Evolutionary conservation across 2,329 filamentous ascomycete genomes (phyloP).

Genomic region (Zymoseptoria ardabiliae): DNA sequence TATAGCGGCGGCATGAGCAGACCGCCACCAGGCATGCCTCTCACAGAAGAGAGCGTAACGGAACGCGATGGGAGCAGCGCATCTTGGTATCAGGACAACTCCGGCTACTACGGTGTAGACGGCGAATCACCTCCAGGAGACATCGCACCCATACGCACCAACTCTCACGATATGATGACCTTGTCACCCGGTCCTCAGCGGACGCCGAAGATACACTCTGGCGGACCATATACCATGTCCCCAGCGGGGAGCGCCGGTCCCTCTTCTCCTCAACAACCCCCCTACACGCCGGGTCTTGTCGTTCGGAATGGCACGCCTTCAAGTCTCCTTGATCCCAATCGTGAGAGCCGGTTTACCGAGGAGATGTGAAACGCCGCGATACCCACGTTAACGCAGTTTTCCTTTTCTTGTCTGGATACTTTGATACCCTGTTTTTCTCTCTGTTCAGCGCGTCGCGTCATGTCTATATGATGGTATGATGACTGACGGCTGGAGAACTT

Average conservation of each 20-base stretch:
- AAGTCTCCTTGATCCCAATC: slow-evolving; percentile 8
- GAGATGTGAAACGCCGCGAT: slow-evolving; percentile 17
- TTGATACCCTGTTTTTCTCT: background rate
- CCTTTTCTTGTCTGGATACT: background rate
- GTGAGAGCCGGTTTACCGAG: slow-evolving; percentile 22
- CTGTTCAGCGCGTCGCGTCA: background rate
- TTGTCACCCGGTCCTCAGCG: slow-evolving; percentile 30
- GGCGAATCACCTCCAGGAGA: slow-evolving; percentile 17
- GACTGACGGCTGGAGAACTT: background rate
- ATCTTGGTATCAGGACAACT: slow-evolving; percentile 41
- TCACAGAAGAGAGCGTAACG: slow-evolving; percentile 8
- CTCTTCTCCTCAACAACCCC: slow-evolving; percentile 11
- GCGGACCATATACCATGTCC: slow-evolving; percentile 24
- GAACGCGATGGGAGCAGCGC: slow-evolving; percentile 25
- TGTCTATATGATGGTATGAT: slow-evolving; percentile 5
- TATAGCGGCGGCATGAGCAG: slow-evolving; percentile 43
- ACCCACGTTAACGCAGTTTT: background rate
- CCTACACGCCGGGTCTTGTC: background rate
- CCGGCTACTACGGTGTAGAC: slow-evolving; percentile 35
- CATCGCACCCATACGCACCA: slow-evolving; percentile 5
- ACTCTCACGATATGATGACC: slow-evolving; percentile 17
- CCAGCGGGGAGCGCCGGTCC: slow-evolving; percentile 11
- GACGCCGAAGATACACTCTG: slow-evolving; percentile 26
- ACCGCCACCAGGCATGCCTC: slow-evolving; percentile 12
- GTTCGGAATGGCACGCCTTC: background rate